These are phyloP conservation scores for Blastomyces parvus DNA, from an alignment of 2,329 filamentous ascomycete species.

Conservation along the genomic window DNA sequence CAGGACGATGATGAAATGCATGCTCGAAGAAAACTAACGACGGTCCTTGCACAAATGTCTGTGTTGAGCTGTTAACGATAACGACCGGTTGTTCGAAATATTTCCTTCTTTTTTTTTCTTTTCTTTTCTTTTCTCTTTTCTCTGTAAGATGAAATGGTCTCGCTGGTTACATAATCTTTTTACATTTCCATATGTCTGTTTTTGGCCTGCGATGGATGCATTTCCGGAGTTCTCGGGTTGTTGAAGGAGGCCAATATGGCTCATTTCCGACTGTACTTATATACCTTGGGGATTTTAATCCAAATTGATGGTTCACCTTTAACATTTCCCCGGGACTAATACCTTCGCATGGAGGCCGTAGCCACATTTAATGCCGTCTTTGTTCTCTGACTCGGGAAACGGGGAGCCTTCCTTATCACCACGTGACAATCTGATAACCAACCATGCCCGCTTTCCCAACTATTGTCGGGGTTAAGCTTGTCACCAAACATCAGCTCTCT, in stretches of 20 bases:
- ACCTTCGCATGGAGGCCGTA: neutral
- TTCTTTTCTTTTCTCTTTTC: no score
- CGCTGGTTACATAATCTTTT: slow-evolving; percentile 4
- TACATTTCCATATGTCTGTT: neutral
- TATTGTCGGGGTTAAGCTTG: neutral
- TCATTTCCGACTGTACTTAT: neutral
- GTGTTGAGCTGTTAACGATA: slow-evolving; percentile 14
- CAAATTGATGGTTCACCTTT: neutral
- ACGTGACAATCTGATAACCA: neutral
- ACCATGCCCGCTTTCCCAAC: neutral
- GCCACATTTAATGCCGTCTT: neutral
- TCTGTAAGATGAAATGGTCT: neutral
- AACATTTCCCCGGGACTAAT: neutral
- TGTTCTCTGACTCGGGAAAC: neutral
- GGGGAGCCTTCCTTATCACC: neutral
- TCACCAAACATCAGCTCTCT: neutral
- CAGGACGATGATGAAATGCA: slow-evolving; percentile 30
- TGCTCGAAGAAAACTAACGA: slow-evolving; percentile 29
- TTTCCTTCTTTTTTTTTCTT: neutral
- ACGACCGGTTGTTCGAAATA: slow-evolving; percentile 4
- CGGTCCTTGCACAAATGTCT: slow-evolving; percentile 24
- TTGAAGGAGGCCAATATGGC: neutral
- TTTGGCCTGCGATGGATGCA: neutral
- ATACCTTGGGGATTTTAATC: neutral
- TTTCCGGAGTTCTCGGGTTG: neutral